Percentiles rank a stretch among this genome's conserved stretches.
These are phyloP conservation scores for Botrytis deweyae DNA, from an alignment of 2,329 filamentous ascomycete genomes.

Conservation along the genomic window DNA sequence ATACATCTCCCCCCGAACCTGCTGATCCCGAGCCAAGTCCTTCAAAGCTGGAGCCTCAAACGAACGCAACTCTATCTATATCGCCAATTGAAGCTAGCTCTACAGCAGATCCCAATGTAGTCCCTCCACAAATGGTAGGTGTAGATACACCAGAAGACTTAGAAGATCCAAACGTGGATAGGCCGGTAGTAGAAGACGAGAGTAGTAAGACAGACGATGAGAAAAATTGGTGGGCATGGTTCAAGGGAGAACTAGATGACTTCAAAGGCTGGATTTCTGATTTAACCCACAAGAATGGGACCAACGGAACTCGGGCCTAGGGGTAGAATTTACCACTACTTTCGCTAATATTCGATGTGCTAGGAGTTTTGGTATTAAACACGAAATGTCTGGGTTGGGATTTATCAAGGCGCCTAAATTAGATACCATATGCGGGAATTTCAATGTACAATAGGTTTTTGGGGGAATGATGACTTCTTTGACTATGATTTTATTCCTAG, in stretches of 20 bases:
- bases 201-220: conserved; percentile 29
- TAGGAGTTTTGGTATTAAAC: conserved; percentile 6
- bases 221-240: conserved; percentile 52
- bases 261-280: conserved; percentile 37
- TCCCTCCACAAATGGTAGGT: conserved; percentile 34
- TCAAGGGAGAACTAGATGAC: conserved; percentile 49
- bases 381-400: neutral
- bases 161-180: conserved; percentile 31
- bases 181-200: conserved; percentile 32
- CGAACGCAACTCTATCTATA: conserved; percentile 33
- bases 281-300: conserved; percentile 3
- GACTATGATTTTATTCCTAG: neutral
- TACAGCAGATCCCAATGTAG: conserved; percentile 33
- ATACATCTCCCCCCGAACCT: conserved; percentile 50
- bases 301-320: neutral
- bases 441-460: conserved; percentile 2
- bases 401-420: neutral
- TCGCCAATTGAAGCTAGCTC: conserved; percentile 36
- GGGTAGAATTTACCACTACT: neutral
- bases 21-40: conserved; percentile 47
- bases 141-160: conserved; percentile 32
- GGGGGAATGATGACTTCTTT: neutral
- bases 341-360: neutral
- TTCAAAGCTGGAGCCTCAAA: conserved; percentile 20
- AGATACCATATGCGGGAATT: conserved; percentile 13